Evolutionary conservation across 805 yeast species (phyloP), one percentile per base, ranked within the genome.

Genomic region (Candida tibetensis): DNA sequence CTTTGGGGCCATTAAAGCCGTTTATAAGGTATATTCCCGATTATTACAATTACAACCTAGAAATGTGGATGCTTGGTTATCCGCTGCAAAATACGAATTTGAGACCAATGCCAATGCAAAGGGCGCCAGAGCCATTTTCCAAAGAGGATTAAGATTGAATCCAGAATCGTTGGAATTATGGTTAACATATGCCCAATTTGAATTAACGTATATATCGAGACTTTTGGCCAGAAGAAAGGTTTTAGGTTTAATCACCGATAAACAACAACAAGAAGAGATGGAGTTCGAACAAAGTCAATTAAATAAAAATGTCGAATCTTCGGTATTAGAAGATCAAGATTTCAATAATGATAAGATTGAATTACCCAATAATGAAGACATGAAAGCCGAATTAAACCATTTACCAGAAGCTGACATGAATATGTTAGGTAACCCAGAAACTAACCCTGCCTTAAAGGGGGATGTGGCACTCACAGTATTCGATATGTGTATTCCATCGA

Each of bases 1-100:
- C 12, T 72, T 77, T 38, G 85, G 85, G 7, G 80, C 88, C 3
- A 78, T 83, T 45, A 82, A 81, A 52, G 79, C 79, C 37, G 77
- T 84, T 13, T 86, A 85, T 56, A 80, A 79, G 46, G 80, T 87
- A 5, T 87, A 89, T 59, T 81, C 90, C 4, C 77, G 79, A 41
- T 69, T 91, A 48, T 70, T 93, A 50, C 87, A 82, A 60, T 65
- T 89, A 46, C 98, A 93, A 57, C 98, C 99, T n/a, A 76, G 85
- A 30, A 85, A 90, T 54, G 77, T 88, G 2, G 85, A 82, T 50
- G 85, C 91, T 13, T 93, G 99, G 99, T 77, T 93, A 30, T 77
- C 87, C 52, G 97, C 96, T 17, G 96, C 97, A 21, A 86, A 86
- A 56, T 88, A 87, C 62, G 98, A 93, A 64, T 82, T 86, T 52